These are phyloP conservation scores for Stevia rebaudiana DNA, from an alignment of 140 eudicot genomes.

Conservation along the genomic window DNA sequence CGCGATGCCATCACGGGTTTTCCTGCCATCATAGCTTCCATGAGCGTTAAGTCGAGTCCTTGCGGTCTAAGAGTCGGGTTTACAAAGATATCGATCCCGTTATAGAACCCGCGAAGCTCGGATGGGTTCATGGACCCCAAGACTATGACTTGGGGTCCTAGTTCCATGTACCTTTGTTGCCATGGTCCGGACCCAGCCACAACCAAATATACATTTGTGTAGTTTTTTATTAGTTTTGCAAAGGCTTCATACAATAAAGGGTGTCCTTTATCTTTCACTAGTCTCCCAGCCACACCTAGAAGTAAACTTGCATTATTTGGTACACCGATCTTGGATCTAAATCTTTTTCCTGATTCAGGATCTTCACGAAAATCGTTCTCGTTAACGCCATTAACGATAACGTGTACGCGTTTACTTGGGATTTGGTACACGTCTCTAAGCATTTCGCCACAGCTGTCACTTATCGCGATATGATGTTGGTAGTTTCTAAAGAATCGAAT, in stretches of 20 bases:
- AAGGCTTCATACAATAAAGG: constrained; percentile 70
- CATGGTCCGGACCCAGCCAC: constrained; percentile 91
- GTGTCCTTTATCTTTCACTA: constrained; percentile 90
- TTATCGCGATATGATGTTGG: constrained; percentile 70
- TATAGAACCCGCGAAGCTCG: constrained; percentile 64
- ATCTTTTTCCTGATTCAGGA: constrained; percentile 38
- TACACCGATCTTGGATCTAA: constrained; percentile 49
- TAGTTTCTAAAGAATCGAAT: constrained; percentile 72
- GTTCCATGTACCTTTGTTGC: constrained; percentile 57
- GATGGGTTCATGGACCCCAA: constrained; percentile 71
- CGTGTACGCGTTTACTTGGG: constrained; percentile 72
- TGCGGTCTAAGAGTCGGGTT: constrained; percentile 89
- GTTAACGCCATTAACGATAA: constrained; percentile 77
- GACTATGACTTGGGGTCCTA: constrained; percentile 71
- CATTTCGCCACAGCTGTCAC: constrained; percentile 95
- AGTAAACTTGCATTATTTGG: constrained; percentile 66
- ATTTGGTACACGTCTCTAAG: constrained; percentile 86
- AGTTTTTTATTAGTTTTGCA: constrained; percentile 35
- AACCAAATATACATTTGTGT: constrained; percentile 48
- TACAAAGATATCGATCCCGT: constrained; percentile 75
- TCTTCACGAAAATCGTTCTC: constrained; percentile 51
- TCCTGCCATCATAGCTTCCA: constrained; percentile 97
- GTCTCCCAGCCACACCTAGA: constrained; percentile 85
- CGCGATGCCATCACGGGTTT: constrained; percentile 85
- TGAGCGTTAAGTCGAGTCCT: constrained; percentile 84